Conservation (phyloP, 1,284 basidiomycete genomes). For the Mrakiaceae sp. region DNA sequence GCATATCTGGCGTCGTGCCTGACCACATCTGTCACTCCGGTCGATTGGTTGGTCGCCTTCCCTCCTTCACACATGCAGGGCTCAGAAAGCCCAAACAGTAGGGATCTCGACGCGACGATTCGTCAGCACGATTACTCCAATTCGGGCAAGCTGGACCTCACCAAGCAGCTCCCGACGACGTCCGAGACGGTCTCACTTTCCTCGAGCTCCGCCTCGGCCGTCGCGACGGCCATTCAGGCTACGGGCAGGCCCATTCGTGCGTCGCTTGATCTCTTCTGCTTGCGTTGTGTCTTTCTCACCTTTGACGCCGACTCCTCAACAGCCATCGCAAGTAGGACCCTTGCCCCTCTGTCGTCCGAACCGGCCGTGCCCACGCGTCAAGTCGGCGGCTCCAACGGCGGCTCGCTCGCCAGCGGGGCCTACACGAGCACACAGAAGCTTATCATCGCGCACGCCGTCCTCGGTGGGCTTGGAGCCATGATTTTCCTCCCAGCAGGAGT, state of each 20-base stretch:
- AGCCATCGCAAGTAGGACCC: too few relatives aligned
- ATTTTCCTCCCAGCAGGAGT: conserved; percentile 1
- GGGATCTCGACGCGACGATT: neutral
- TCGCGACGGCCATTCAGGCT: neutral
- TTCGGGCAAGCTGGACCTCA: neutral
- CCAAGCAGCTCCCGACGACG: neutral
- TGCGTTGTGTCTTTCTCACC: too few relatives aligned
- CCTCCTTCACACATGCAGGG: neutral
- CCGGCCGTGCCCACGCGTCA: neutral
- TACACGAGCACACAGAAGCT: conserved; percentile 1
- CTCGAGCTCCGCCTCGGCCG: neutral
- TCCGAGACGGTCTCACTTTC: neutral
- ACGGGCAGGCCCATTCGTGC: conserved; percentile 2
- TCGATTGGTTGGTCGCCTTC: neutral
- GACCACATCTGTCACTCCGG: neutral
- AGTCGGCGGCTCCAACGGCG: neutral
- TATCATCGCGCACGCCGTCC: conserved; percentile 7
- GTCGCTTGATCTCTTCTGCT: neutral
- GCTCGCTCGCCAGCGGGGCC: neutral
- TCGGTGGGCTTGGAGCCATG: conserved; percentile 9
- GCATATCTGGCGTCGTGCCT: too few relatives aligned
- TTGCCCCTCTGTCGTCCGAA: neutral
- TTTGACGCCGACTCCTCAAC: too few relatives aligned
- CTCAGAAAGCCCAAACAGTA: neutral
- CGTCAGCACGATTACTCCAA: neutral